phyloP scores from a whole-genome alignment of 129 eudicot species.

The Flaveria sonorensis region DNA sequence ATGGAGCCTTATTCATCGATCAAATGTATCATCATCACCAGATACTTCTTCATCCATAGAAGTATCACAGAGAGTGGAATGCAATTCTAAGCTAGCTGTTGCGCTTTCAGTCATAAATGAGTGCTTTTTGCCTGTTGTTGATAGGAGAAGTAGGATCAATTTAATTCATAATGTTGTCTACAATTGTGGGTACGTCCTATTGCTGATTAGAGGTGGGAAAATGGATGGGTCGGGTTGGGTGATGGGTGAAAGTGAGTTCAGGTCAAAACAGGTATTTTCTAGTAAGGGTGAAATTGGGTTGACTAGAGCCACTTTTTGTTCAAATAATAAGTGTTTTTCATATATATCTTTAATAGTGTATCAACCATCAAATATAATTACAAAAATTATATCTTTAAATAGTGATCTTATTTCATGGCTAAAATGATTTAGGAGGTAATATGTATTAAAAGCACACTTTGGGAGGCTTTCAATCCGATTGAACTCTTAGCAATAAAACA shows the following conservation, averaged over 20 bases:
- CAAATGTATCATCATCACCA: conserved; percentile 50
- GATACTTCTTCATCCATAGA: conserved; percentile 50
- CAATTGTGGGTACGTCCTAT: conserved; percentile 79
- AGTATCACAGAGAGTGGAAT: conserved; percentile 74
- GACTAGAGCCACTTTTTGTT: not conserved
- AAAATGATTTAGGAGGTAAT: too few species aligned
- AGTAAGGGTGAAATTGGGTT: not conserved
- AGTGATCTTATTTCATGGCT: not conserved
- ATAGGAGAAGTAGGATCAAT: conserved; percentile 91
- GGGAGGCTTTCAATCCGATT: too few species aligned
- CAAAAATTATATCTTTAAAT: not conserved
- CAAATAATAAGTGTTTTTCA: not conserved
- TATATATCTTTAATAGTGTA: not conserved
- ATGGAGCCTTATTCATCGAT: conserved; percentile 80
- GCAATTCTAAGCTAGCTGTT: conserved; percentile 95
- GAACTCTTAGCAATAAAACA: too few species aligned
- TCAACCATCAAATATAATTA: not conserved
- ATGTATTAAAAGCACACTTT: too few species aligned
- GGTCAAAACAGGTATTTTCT: not conserved
- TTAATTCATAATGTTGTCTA: conserved; percentile 79
- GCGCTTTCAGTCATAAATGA: conserved; percentile 86
- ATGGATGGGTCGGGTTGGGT: not conserved
- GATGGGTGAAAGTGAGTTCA: not conserved
- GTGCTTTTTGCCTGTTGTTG: conserved; percentile 84
- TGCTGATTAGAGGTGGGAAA: conserved; percentile 17